Evolutionary conservation across 2,329 filamentous ascomycete species (phyloP), one percentile per base, ranked within the genome.

Genomic region (Phyllosticta citrichinensis): DNA sequence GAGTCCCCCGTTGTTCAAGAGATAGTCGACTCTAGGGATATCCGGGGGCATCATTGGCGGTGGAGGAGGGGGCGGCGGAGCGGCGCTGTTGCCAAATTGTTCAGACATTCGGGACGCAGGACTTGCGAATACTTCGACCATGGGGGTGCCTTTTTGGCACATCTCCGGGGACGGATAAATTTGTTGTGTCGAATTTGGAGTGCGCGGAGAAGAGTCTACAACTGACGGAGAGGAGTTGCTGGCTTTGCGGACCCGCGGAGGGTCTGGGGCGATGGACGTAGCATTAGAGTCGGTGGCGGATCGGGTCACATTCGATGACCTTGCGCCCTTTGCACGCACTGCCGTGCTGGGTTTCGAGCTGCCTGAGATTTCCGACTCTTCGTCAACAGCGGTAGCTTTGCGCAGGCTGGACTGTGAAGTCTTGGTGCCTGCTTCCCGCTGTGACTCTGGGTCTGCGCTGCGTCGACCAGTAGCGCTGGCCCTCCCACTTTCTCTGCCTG

Each of bases 1-100:
- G 19, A 97, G 76, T 0, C 93, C 93, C 50, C 93, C 93, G 72
- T 97, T 87, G 68, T 94, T 90, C 60, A 97, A 81, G 19, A 97
- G 79, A 71, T 97, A 97, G 71, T 97, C 93, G 19, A 97, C 91
- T 63, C 89, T 84, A 0, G 93, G 93, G 12, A 86, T 81, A 51
- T 91, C 85, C 52, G 87, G 80, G 40, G 83, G 80, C 51, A 81
- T 66, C 57, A 86, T 77, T 66, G 85, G 82, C 9, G 91, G 83
- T 0, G 88, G 86, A 0, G 90, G 91, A 0, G 91, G 91, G 0
- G 89, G 90, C 1, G 90, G 84, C 1, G 82, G 79, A 0, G 82
- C 65, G 70, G 67, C 80, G 64, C 83, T 76, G 57, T 74, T 75
- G 65, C 80, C 73, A 10, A 66, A 68, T 8, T 74, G 65, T 52